A percentile compares a stretch with the other conserved stretches of the same genome.
Conservation (phyloP, 2,329 filamentous ascomycete genomes). For the Neopestalotiopsis clavispora region DNA sequence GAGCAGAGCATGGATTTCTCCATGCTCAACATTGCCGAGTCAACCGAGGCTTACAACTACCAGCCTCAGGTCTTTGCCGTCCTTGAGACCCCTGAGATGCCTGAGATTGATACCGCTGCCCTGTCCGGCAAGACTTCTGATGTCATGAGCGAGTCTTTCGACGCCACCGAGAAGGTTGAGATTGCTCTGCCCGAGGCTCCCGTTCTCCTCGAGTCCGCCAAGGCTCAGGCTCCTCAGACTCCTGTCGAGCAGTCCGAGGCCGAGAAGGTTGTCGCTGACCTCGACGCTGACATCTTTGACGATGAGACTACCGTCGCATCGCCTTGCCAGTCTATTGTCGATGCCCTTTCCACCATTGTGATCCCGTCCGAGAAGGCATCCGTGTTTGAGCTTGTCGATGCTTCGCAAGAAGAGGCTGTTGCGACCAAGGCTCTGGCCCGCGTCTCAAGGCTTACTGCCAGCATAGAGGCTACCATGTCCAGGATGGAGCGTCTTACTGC, state of each 20-base stretch:
- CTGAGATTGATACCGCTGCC: slow-evolving; percentile 62
- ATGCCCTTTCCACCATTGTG: slow-evolving; percentile 46
- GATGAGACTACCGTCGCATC: slow-evolving; percentile 45
- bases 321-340: slow-evolving; percentile 46
- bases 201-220: slow-evolving; percentile 33
- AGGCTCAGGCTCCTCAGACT: slow-evolving; percentile 36
- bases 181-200: slow-evolving; percentile 57
- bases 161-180: slow-evolving; percentile 60
- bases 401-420: slow-evolving; percentile 51
- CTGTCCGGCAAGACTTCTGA: slow-evolving; percentile 75
- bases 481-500: slow-evolving; percentile 42
- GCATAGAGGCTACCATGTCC: slow-evolving; percentile 40
- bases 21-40: slow-evolving; percentile 64
- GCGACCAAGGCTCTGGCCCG: slow-evolving; percentile 52
- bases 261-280: slow-evolving; percentile 32
- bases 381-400: slow-evolving; percentile 68
- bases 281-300: slow-evolving; percentile 65
- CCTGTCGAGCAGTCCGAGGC: slow-evolving; percentile 28
- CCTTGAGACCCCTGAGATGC: slow-evolving; percentile 70
- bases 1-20: slow-evolving; percentile 79
- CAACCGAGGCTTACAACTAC: slow-evolving; percentile 57
- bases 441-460: slow-evolving; percentile 53
- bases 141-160: slow-evolving; percentile 52
- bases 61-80: slow-evolving; percentile 78
- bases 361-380: slow-evolving; percentile 68